A percentile compares a stretch with the other conserved stretches of the same genome.
These are phyloP conservation scores for Lithospermum erythrorhizon DNA, from an alignment of 257 asterid species.

Conservation along the genomic window DNA sequence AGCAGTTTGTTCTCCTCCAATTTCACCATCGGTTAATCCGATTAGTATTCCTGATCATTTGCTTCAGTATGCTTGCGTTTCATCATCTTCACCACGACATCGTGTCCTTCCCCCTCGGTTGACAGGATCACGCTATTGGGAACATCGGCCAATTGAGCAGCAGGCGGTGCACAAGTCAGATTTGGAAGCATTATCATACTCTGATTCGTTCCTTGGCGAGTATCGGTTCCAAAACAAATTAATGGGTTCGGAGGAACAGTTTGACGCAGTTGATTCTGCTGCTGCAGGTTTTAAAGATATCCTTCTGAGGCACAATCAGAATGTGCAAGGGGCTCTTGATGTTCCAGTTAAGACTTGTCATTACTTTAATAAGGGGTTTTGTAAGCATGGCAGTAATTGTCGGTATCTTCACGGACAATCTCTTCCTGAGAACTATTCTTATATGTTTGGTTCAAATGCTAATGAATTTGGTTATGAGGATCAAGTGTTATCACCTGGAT, in stretches of 20 bases:
- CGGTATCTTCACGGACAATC: slow-evolving; percentile 56
- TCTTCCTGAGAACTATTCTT: slow-evolving; percentile 26
- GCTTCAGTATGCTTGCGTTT: slow-evolving; percentile 22
- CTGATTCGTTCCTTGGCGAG: slow-evolving; percentile 24
- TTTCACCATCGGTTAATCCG: slow-evolving; percentile 46
- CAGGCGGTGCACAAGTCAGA: slow-evolving; percentile 20
- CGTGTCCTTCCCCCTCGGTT: slow-evolving; percentile 22
- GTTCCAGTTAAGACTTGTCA: slow-evolving; percentile 58
- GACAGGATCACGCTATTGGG: slow-evolving; percentile 30
- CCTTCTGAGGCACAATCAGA: slow-evolving; percentile 18
- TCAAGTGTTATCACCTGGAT: slow-evolving; percentile 39
- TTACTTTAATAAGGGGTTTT: slow-evolving; percentile 64
- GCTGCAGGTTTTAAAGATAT: slow-evolving; percentile 19
- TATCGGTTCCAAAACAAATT: slow-evolving; percentile 19
- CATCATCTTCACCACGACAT: slow-evolving; percentile 28
- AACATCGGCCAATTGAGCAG: slow-evolving; percentile 24
- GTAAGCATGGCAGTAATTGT: slow-evolving; percentile 81
- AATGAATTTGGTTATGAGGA: slow-evolving; percentile 38
- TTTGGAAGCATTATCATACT: slow-evolving; percentile 15
- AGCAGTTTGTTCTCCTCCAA: slow-evolving; percentile 37
- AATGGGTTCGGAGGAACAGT: slow-evolving; percentile 24
- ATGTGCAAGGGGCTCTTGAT: slow-evolving; percentile 10
- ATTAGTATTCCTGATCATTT: slow-evolving; percentile 27
- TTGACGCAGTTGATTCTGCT: slow-evolving; percentile 21
- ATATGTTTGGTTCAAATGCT: slow-evolving; percentile 24